Conservation (phyloP, 257 asterid genomes). For the Ilex aquifolium region DNA sequence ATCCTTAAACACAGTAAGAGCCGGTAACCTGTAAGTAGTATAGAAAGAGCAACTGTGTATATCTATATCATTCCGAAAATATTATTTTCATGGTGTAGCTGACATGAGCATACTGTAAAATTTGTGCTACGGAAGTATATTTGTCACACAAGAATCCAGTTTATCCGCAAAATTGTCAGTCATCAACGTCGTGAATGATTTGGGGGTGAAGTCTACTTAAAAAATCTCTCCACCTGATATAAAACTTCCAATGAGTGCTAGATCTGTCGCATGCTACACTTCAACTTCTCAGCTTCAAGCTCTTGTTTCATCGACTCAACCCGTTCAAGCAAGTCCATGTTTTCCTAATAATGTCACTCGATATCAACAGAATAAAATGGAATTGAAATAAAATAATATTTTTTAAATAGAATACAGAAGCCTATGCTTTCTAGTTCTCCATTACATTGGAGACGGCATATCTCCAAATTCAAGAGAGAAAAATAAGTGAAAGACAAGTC, state of each 20-base stretch:
- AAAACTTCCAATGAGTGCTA: conserved; percentile 13
- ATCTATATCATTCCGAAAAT: no score
- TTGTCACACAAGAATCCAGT: background rate
- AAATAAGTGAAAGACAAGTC: background rate
- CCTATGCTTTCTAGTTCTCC: background rate
- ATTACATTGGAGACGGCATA: background rate
- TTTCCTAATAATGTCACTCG: conserved; percentile 56
- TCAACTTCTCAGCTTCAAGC: conserved; percentile 69
- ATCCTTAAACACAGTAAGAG: no score
- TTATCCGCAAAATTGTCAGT: background rate
- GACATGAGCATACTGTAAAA: conserved; percentile 17
- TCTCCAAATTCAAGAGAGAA: background rate
- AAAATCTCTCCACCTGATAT: background rate
- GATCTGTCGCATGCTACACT: conserved; percentile 40
- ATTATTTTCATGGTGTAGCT: no score
- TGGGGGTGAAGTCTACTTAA: background rate
- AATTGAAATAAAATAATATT: background rate
- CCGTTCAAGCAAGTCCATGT: conserved; percentile 66
- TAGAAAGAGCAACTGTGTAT: no score
- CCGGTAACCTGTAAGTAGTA: no score
- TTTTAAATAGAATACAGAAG: no score
- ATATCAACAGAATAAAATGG: background rate
- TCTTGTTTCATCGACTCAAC: conserved; percentile 77
- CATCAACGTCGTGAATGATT: background rate
- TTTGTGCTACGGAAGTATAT: conserved; percentile 7